Base-by-base conservation (phyloP, 495 filamentous ascomycete species). In the Aspergillus haitiensis region DNA sequence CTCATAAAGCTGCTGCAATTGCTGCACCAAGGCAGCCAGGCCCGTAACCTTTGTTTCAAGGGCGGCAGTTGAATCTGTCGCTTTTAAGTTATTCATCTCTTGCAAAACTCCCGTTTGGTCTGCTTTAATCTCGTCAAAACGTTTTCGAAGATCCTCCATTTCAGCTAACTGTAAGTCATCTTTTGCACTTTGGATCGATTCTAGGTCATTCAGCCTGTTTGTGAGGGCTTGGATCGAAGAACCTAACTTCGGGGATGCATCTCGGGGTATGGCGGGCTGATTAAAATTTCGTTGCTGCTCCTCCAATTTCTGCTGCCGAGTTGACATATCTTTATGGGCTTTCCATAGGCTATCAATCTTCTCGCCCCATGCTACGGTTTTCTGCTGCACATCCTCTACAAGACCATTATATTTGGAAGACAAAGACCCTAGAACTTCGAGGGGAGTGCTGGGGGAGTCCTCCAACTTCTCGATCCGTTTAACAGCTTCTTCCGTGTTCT, bases 101-200 rank as follows among this genome's bases (percentile, higher is more conserved):
- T 48, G 21, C 3, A 51, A 45, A 13, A 70, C 8, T 7, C 32
- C 54, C 7, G 36, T 15, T 42, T 59, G n/a, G 12, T 59, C 45
- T 16, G 39, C n/a, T 2, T 57, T 60, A 18, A 62, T 12, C 3
- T 9, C 34, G 16, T 45, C 56, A 32, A 67, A n/a, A 10, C 21
- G 32, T 15, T 42, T 55, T 18, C 61, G 61, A 4, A 67, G 6
- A 1, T 64, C 55, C 16, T 67, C 64, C 35, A 65, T 32, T n/a
- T 63, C 48, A 1, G 61, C 60, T 10, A 62, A 59, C 2, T 49
- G 40, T 0, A 67, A 32, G 21, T 67, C 67, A 55, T 71, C 66
- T 54, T 66, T 69, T 34, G 62, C 59, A 6, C 44, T 58, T 45
- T 64, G 62, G 3, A 69, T 51, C 7, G 50, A 15, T 31, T 42